phyloP scores from a whole-genome alignment of 352 stramenopile genomes.

The Phytophthora meadii region DNA sequence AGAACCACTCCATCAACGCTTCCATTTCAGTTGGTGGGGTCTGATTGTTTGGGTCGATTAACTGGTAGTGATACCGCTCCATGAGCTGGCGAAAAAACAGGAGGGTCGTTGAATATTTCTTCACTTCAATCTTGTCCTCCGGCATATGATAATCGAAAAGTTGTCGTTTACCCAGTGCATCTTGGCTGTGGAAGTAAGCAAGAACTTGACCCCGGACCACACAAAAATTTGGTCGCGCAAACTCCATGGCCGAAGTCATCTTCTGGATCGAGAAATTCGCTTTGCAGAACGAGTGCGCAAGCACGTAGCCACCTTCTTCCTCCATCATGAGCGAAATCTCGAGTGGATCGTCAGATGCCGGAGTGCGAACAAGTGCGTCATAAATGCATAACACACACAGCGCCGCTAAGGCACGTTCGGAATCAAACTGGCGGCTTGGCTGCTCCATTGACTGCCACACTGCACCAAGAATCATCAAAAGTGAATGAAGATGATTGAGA shows the following conservation, averaged over 20 bases:
- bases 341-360: slow-evolving; percentile 73
- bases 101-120: slow-evolving; percentile 90
- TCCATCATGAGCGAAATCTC: slow-evolving; percentile 87
- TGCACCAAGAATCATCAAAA: slow-evolving; percentile 82
- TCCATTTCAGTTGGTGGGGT: slow-evolving; percentile 91
- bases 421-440: slow-evolving; percentile 87
- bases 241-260: slow-evolving; percentile 84
- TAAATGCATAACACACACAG: slow-evolving; percentile 84
- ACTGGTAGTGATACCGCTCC: slow-evolving; percentile 85
- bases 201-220: slow-evolving; percentile 77
- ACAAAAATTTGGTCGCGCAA: slow-evolving; percentile 79
- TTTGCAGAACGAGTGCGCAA: slow-evolving; percentile 88
- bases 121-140: slow-evolving; percentile 89
- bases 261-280: slow-evolving; percentile 83
- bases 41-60: slow-evolving; percentile 82
- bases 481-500: slow-evolving; percentile 74
- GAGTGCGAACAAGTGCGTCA: slow-evolving; percentile 81
- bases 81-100: slow-evolving; percentile 88
- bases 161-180: slow-evolving; percentile 60
- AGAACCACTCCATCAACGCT: slow-evolving; percentile 92
- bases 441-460: slow-evolving; percentile 92
- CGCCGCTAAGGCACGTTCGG: slow-evolving; percentile 79
- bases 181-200: slow-evolving; percentile 81
- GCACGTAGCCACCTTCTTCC: slow-evolving; percentile 79
- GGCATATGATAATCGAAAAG: slow-evolving; percentile 91